Base-by-base conservation (phyloP, 257 asterid genomes). In the Solanum raphanifolium region DNA sequence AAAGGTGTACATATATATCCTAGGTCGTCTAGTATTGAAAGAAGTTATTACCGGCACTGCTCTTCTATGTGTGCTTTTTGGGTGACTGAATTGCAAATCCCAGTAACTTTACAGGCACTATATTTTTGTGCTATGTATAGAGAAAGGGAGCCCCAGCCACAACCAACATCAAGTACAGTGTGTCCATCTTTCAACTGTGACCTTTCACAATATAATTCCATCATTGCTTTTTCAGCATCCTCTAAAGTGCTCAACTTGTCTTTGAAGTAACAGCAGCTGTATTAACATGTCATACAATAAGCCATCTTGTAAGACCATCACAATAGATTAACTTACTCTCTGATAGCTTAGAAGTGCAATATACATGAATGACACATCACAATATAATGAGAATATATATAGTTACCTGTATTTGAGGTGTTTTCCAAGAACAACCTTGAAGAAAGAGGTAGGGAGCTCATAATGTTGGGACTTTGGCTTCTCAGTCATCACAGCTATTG, bases 61-160 rank as follows among this genome's bases (percentile, higher is more conserved):
- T 90, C 94, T 81, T 95, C 95, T 12, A 95, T 94, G 87, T 92
- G 91, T 41, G 94, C 95, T 87, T 95, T 97, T 90, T 95, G 99
- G 87, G 99, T 95, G 38, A 85, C 88, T 5, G 99, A 97, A 91
- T 97, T 95, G 93, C 99, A 95, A 84, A 97, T 94, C 35, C 98
- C 98, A 0, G 98, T 97, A 78, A 97, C 88, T 89, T 93, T 91
- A 90, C 95, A 95, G 72, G 90, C 91, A n/a, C 93, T 93, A 84
- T 91, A 95, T 66, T 95, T 97, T 71, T 93, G 93, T 71, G 98
- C 99, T 13, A 95, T 89, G 90, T 93, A 93, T 0, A 97, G 78
- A 76, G 94, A 92, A 75, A 97, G 95, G 25, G 98, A 94, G 88
- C 98, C 98, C 98, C 99, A 95, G 79, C 99, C 99, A 88, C 99